Conservation (phyloP, 2,329 filamentous ascomycete genomes). For the Penicillium aurantiogriseum region DNA sequence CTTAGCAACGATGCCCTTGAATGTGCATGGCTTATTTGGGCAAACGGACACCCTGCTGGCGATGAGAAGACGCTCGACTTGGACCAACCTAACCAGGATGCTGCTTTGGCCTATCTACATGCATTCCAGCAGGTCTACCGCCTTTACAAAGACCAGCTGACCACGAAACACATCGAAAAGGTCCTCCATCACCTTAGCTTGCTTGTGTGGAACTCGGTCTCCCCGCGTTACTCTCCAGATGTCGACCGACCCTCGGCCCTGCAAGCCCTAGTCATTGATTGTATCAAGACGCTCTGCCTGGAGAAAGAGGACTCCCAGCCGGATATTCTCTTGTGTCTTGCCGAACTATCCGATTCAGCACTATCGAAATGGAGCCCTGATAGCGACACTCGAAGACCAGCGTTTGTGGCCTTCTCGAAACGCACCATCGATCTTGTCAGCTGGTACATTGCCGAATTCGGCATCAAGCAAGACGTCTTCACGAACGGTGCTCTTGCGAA, state of each 20-base stretch:
- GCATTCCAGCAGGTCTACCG: constrained; percentile 75
- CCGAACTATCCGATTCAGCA: constrained; percentile 67
- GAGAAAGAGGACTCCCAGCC: constrained; percentile 41
- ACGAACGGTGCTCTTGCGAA: constrained; percentile 63
- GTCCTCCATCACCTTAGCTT: constrained; percentile 70
- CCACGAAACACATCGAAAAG: constrained; percentile 60
- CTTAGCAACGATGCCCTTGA: constrained; percentile 53
- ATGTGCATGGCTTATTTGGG: constrained; percentile 69
- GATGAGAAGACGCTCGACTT: constrained; percentile 44
- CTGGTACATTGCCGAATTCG: constrained; percentile 42
- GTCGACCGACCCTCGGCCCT: constrained; percentile 40
- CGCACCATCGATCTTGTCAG: constrained; percentile 68
- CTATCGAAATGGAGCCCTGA: constrained; percentile 38
- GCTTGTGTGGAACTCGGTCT: constrained; percentile 68
- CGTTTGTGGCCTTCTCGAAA: constrained; percentile 87
- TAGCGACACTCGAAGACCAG: constrained; percentile 57
- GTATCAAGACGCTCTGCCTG: constrained; percentile 35
- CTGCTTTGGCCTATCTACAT: constrained; percentile 79
- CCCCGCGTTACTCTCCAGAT: constrained; percentile 41
- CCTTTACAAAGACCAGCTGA: constrained; percentile 65
- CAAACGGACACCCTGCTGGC: constrained; percentile 59
- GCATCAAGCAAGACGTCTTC: constrained; percentile 65
- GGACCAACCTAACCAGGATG: constrained; percentile 69
- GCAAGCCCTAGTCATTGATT: constrained; percentile 37
- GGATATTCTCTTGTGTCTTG: constrained; percentile 48